Conservation (phyloP, 371 early-diverging fungal genomes). For the Mortierella sp. region DNA sequence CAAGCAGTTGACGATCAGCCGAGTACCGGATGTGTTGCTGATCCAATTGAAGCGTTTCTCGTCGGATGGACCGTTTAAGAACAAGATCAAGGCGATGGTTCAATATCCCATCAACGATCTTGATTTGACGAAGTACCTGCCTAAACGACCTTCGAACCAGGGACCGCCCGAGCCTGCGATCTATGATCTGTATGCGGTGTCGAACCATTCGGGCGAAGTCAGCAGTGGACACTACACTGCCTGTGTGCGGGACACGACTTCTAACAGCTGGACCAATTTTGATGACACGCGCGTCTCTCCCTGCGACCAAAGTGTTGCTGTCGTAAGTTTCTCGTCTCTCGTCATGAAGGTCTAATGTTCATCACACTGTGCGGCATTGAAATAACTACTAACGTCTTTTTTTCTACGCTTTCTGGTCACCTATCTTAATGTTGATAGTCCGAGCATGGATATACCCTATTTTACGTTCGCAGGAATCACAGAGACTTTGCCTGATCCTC, state of each 20-base stretch:
- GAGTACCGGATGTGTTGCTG: constrained; percentile 89
- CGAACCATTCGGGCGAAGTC: constrained; percentile 95
- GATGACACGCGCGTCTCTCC: constrained; percentile 91
- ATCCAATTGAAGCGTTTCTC: constrained; percentile 96
- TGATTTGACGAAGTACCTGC: constrained; percentile 57
- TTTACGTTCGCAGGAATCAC: constrained; percentile 65
- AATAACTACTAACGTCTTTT: not conserved
- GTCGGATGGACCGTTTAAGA: constrained; percentile 92
- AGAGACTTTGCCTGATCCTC: not conserved
- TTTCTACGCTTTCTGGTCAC: not conserved
- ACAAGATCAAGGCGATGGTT: constrained; percentile 92
- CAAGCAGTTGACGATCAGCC: constrained; percentile 84
- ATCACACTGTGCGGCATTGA: not conserved
- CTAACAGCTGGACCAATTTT: constrained; percentile 91
- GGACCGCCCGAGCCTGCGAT: constrained; percentile 36
- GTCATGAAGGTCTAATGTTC: not conserved
- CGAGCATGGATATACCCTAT: constrained; percentile 71
- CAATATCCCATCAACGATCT: constrained; percentile 82
- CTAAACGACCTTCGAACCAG: constrained; percentile 38
- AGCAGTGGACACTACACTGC: constrained; percentile 98
- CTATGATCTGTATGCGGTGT: constrained; percentile 94
- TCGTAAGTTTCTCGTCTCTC: constrained; percentile 58
- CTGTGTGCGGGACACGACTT: constrained; percentile 82
- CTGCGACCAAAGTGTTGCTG: constrained; percentile 73
- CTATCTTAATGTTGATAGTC: constrained; percentile 35